These are phyloP conservation scores for Amylostereum chailletii DNA, from an alignment of 1,284 basidiomycete species.

Conservation along the genomic window DNA sequence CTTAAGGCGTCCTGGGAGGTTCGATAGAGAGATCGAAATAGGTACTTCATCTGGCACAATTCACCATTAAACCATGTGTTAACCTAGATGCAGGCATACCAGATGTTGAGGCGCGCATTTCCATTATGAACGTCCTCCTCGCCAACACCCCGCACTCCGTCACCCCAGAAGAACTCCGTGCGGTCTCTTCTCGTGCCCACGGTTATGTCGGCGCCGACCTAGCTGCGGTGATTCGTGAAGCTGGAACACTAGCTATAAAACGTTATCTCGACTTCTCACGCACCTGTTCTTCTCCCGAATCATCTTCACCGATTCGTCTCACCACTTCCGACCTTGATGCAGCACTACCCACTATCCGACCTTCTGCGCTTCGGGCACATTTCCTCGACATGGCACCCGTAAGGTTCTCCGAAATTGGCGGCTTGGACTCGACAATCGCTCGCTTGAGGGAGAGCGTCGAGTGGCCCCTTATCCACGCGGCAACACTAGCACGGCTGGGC, in stretches of 20 bases:
- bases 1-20: conserved; percentile 85
- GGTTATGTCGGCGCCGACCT: conserved; percentile 98
- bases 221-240: conserved; percentile 86
- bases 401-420: conserved; percentile 85
- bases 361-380: conserved; percentile 91
- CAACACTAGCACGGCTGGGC: conserved; percentile 82
- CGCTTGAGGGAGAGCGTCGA: conserved; percentile 86
- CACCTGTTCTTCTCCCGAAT: background rate
- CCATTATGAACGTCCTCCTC: conserved; percentile 81
- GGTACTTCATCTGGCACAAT: conserved; percentile 36
- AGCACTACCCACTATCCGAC: conserved; percentile 75
- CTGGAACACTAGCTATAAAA: conserved; percentile 87
- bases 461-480: conserved; percentile 87
- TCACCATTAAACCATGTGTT: conserved; percentile 1
- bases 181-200: conserved; percentile 76
- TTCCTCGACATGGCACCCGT: conserved; percentile 84
- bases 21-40: conserved; percentile 97
- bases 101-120: conserved; percentile 71
- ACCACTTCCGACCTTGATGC: conserved; percentile 58
- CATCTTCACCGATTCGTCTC: conserved; percentile 24
- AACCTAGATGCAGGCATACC: conserved; percentile 65
- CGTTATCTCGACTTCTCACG: conserved; percentile 48
- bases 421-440: conserved; percentile 72
- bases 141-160: conserved; percentile 75
- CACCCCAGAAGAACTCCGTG: conserved; percentile 46